These are phyloP conservation scores for Linum usitatissimum DNA, from an alignment of 345 rosid genomes.

Conservation along the genomic window DNA sequence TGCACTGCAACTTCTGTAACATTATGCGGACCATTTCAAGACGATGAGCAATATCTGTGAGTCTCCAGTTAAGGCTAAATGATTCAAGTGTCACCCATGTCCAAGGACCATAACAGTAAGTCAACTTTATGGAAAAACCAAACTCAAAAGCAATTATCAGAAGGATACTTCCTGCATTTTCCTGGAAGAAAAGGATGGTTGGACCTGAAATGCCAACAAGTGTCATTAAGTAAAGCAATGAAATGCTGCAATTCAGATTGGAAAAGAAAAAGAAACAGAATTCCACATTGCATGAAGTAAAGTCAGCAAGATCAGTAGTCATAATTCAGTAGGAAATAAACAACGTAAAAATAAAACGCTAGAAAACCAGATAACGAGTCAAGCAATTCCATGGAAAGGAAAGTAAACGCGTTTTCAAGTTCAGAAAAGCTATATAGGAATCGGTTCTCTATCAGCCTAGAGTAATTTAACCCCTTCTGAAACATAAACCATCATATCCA, in stretches of 20 bases:
- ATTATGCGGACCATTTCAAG: slow-evolving; percentile 86
- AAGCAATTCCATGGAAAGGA: too few relatives aligned
- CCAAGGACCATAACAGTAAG: slow-evolving; percentile 7
- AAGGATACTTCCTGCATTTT: slow-evolving; percentile 99
- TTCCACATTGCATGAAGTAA: not conserved
- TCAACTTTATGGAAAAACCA: not conserved
- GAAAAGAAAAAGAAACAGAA: not conserved
- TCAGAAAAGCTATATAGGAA: not conserved
- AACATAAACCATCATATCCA: not conserved
- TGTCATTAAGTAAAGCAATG: not conserved
- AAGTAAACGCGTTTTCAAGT: not conserved
- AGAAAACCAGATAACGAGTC: too few relatives aligned
- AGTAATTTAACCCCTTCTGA: not conserved
- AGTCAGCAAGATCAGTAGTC: not conserved
- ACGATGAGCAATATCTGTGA: slow-evolving; percentile 90
- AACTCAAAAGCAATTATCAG: not conserved
- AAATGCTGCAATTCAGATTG: not conserved
- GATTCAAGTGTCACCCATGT: slow-evolving; percentile 7
- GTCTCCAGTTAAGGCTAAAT: slow-evolving; percentile 39
- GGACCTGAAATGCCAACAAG: slow-evolving; percentile 63
- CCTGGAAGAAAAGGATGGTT: slow-evolving; percentile 90
- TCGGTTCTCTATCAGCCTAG: not conserved
- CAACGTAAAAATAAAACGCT: too few relatives aligned
- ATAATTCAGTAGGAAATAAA: too few relatives aligned
- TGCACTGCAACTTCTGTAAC: slow-evolving; percentile 82